Evolutionary conservation across 1,284 basidiomycete species (phyloP), one percentile per base, ranked within the genome.

Genomic region (Apiotrichum sp.): DNA sequence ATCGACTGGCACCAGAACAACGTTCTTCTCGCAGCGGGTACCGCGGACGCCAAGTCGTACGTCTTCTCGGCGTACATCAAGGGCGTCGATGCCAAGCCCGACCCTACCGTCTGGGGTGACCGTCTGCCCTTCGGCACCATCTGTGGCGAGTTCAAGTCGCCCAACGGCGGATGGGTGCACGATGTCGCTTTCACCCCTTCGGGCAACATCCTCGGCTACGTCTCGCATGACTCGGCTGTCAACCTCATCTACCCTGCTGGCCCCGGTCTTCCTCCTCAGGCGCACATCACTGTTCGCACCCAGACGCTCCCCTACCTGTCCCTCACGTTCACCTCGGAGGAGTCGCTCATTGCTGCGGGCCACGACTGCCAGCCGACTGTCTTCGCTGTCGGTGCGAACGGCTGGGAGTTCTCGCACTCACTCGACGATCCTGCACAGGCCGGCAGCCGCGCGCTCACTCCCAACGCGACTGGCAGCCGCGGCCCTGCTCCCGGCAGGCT

Each of bases 11-110:
- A 98, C 73, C 93, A 95, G 41, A 98, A 95, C 79, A 93, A 92
- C 69, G 90, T 98, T 9, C 81, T 98, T 10, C 84, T 98, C 29
- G 95, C 93, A 4, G 88, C 95, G 32, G 95, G 95, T 14, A 87
- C 88, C 55, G 91, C 93, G 0, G 95, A 98, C 72, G 89, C 89
- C 82, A 91, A 92, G 74, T 93, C 95, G 6, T 84, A 93, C 31
- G 96, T 99, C n/a, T 91, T 98, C 75, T 96, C 91, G 10, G 96
- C 93, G 4, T 98, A 92, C 78, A 96, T 98, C 80, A 99, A 98
- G 80, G 96, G 97, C 65, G 86, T 98, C n/a, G 95, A 99, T 73
- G 84, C 87, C 66, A 88, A 85, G 90, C 96, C 95, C 33, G 81
- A 86, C 50, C 83, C 93, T 1, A 87, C 87, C 16, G 87, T 95